Conservation (phyloP, 2,329 filamentous ascomycete genomes). For the Talaromyces sp. region DNA sequence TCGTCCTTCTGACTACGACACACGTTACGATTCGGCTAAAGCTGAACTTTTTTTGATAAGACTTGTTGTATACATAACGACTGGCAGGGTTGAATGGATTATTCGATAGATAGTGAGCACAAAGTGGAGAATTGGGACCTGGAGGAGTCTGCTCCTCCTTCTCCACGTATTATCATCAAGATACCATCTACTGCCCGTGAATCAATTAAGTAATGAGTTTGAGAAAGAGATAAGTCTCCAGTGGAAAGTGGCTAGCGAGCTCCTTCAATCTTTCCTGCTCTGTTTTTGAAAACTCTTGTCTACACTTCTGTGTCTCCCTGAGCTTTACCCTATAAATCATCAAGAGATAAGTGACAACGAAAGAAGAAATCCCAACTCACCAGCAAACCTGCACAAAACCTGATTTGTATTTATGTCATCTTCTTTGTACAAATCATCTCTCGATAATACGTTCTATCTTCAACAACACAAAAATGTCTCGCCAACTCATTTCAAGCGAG, state of each 20-base stretch:
- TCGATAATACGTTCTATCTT: not conserved
- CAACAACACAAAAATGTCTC: conserved; percentile 38
- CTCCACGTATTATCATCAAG: not conserved
- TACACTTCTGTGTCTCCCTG: not conserved
- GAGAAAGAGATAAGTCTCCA: not conserved
- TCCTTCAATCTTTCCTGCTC: not conserved
- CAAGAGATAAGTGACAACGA: not conserved
- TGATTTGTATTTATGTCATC: not conserved
- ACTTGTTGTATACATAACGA: not conserved
- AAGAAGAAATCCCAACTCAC: not conserved
- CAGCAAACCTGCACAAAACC: not conserved
- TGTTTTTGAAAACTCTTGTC: not conserved
- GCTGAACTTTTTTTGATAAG: not conserved
- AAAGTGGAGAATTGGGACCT: not conserved
- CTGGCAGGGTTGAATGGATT: not conserved
- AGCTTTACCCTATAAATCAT: not conserved
- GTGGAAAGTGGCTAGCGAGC: not conserved
- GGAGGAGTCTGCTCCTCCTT: not conserved
- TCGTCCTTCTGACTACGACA: not conserved
- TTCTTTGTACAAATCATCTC: not conserved
- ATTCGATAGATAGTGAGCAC: not conserved
- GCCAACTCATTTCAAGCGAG: conserved; percentile 48
- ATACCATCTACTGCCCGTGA: not conserved
- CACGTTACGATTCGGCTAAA: not conserved
- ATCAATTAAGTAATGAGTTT: not conserved